phyloP scores from a whole-genome alignment of 805 yeast genomes.

The Clavispora phyllophila region DNA sequence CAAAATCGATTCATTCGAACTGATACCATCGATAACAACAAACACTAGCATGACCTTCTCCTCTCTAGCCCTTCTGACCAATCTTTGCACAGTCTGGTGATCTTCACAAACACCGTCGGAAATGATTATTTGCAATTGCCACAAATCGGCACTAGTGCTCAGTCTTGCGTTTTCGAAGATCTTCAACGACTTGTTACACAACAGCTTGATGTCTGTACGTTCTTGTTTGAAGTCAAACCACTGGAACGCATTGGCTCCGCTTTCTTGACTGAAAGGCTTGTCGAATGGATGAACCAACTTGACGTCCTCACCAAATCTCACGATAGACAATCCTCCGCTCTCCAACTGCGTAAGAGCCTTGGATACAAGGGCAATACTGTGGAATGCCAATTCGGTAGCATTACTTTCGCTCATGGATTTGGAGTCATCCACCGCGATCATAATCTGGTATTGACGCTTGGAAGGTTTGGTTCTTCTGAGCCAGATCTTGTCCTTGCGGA shows the following conservation, averaged over 20 bases:
- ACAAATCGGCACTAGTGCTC: constrained; percentile 53
- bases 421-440: constrained; percentile 97
- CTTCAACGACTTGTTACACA: constrained; percentile 66
- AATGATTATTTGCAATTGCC: constrained; percentile 90
- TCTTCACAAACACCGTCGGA: constrained; percentile 98
- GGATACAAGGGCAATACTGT: constrained; percentile 88
- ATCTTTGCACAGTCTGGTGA: constrained; percentile 73
- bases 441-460: constrained; percentile 93
- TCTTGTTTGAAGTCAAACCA: constrained; percentile 89
- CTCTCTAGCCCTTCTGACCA: constrained; percentile 89
- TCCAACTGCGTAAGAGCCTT: constrained; percentile 92
- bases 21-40: constrained; percentile 87
- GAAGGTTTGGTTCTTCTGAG: constrained; percentile 95
- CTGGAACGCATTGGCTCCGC: constrained; percentile 80
- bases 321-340: constrained; percentile 87
- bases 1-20: constrained; percentile 77
- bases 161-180: constrained; percentile 61
- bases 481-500: constrained; percentile 98
- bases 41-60: constrained; percentile 91
- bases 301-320: constrained; percentile 82
- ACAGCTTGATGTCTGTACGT: constrained; percentile 73
- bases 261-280: constrained; percentile 72
- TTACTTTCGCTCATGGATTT: constrained; percentile 95
- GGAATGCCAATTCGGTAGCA: constrained; percentile 87
- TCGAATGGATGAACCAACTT: constrained; percentile 87